Base-by-base conservation (phyloP, 805 yeast genomes). In the Candida loeiensis region DNA sequence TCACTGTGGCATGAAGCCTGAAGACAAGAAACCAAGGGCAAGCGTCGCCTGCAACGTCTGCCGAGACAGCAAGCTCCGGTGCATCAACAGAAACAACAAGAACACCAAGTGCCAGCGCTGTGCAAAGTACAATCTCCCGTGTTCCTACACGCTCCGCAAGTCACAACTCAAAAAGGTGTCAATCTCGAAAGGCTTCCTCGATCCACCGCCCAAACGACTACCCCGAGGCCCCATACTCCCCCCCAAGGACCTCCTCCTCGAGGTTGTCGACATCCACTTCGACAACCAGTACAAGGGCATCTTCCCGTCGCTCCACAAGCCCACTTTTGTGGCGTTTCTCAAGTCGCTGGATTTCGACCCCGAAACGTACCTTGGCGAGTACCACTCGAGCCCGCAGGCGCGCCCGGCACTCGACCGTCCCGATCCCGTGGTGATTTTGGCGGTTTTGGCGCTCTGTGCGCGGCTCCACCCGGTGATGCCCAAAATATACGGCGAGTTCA, bases 401-500 rank as follows among this genome's bases (percentile, higher is more conserved):
- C 32, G 48, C 2, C 32, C 41, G 3, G 43, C 50, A 3, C 36
- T 52, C 16, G 37, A 39, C 22, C 40, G 39, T 28, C 60, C 60
- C 5, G 59, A 52, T 36, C 70, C 71, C 2, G 44, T 64, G 12
- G 47, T 64, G 6, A 38, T 65, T 7, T 45, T 65, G n/a, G 62
- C 68, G 1, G 58, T 65, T 1, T 42, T 64, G 18, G 65, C 70
- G 1, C 53, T 66, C 3, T 56, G 68, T 42, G 54, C 68, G 1
- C 49, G 70, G 36, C 50, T 63, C 16, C 66, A 63, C 41, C 64
- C 65, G 0, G 45, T 51, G 2, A 39, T 65, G 37, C 55, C 62
- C 1, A 45, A 48, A 9, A 41, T 53, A 3, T 66, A 64, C 41
- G 71, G 70, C 0, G 50, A 47, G 7, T 66, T 64, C 38, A 44